Evolutionary conservation across 495 filamentous ascomycete genomes (phyloP).

Genomic region (Aspergillus leporis): DNA sequence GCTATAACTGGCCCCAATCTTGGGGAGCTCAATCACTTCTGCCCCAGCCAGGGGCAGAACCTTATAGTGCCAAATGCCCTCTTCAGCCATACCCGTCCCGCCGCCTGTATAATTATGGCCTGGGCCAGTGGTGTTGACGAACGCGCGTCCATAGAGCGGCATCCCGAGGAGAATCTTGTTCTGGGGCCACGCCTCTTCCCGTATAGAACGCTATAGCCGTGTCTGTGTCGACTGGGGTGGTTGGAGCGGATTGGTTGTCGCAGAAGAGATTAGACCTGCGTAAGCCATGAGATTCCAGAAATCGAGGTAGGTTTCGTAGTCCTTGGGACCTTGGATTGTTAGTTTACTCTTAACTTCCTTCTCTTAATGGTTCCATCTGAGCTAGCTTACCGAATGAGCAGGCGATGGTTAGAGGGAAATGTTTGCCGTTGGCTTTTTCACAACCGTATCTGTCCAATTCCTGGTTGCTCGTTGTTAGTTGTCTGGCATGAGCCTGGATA

Average conservation of each 20-base stretch:
- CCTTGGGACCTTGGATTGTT: not conserved
- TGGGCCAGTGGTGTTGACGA: not conserved
- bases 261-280: too few relatives aligned
- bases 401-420: constrained; percentile 72
- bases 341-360: not conserved
- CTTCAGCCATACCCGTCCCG: not conserved
- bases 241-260: not conserved
- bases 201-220: not conserved
- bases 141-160: not conserved
- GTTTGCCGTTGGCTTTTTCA: constrained; percentile 45
- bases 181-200: not conserved
- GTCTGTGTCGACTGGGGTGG: not conserved
- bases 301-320: not conserved
- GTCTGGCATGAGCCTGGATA: not conserved
- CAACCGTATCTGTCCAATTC: constrained; percentile 64
- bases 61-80: not conserved
- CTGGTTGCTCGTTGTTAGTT: constrained; percentile 20
- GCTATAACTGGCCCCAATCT: constrained; percentile 60
- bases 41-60: constrained; percentile 9
- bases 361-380: not conserved
- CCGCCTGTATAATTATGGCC: not conserved
- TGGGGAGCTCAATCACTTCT: constrained; percentile 8
- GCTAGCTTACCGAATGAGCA: constrained; percentile 44
- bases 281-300: constrained; percentile 1
- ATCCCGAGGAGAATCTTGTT: constrained; percentile 2